These are phyloP conservation scores for Sordaria brevicollis DNA, from an alignment of 495 filamentous ascomycete species.

Conservation along the genomic window DNA sequence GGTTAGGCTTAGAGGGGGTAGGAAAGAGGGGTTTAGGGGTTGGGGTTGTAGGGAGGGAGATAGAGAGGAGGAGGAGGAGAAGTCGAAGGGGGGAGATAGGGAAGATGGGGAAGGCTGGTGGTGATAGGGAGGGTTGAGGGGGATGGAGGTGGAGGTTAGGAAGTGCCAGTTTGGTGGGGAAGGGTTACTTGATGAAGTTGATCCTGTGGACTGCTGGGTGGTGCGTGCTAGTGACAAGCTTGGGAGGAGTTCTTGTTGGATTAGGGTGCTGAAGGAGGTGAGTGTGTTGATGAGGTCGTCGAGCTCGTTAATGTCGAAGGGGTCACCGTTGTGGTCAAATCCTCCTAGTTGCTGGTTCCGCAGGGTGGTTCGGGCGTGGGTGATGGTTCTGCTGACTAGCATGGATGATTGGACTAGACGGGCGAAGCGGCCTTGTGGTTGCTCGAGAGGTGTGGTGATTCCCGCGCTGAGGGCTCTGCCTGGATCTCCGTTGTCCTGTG, in stretches of 20 bases:
- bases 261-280: conserved; percentile 2
- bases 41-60: background rate
- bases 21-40: conserved; percentile 1
- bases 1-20: conserved; percentile 6
- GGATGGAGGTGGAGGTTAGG: background rate
- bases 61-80: background rate
- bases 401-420: conserved; percentile 28
- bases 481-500: conserved; percentile 21
- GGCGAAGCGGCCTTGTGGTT: conserved; percentile 25
- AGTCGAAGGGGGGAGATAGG: background rate
- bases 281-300: conserved; percentile 4
- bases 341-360: background rate
- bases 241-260: conserved; percentile 4
- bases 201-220: background rate
- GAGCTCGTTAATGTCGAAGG: conserved; percentile 5
- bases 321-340: background rate
- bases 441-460: conserved; percentile 12
- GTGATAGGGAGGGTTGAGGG: background rate
- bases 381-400: conserved; percentile 18
- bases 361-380: conserved; percentile 9
- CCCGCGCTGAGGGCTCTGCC: background rate
- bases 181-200: background rate
- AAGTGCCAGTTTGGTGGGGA: background rate
- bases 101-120: background rate
- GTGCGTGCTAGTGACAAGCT: background rate